phyloP scores from a whole-genome alignment of 768 basidiomycete genomes.

The Exidia glandulosa region DNA sequence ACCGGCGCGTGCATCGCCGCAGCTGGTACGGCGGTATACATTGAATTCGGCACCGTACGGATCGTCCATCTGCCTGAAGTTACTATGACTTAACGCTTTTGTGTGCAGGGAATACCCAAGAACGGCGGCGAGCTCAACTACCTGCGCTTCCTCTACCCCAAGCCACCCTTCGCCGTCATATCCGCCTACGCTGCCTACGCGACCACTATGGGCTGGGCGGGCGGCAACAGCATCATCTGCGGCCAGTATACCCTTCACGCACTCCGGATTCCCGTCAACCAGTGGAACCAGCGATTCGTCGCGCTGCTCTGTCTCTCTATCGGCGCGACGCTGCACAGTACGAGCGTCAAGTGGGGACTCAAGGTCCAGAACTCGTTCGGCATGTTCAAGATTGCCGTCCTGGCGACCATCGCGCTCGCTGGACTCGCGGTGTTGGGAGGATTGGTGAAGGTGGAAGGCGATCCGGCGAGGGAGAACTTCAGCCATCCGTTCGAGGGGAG shows the following conservation, averaged over 20 bases:
- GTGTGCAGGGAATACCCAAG: too few species aligned
- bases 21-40: constrained; percentile 57
- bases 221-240: constrained; percentile 53
- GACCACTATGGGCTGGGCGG: constrained; percentile 43
- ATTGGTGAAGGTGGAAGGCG: not conserved
- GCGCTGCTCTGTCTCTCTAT: constrained; percentile 48
- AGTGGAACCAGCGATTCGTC: constrained; percentile 36
- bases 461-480: not conserved
- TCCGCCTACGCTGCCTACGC: constrained; percentile 50
- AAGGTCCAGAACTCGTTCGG: constrained; percentile 55
- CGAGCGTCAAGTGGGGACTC: constrained; percentile 40
- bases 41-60: constrained; percentile 68
- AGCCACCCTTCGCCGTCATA: constrained; percentile 49
- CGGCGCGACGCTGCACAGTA: constrained; percentile 46
- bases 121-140: constrained; percentile 73
- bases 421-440: constrained; percentile 30
- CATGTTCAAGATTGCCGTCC: constrained; percentile 45
- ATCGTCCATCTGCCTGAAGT: too few species aligned
- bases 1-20: constrained; percentile 53
- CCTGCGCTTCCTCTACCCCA: constrained; percentile 53
- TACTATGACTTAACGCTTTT: too few species aligned
- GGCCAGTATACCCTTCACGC: constrained; percentile 62
- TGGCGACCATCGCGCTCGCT: constrained; percentile 38
- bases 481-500: constrained; percentile 32
- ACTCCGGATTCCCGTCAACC: constrained; percentile 22